Conservation (phyloP, 2,329 filamentous ascomycete genomes). For the Alternaria gaisen region DNA sequence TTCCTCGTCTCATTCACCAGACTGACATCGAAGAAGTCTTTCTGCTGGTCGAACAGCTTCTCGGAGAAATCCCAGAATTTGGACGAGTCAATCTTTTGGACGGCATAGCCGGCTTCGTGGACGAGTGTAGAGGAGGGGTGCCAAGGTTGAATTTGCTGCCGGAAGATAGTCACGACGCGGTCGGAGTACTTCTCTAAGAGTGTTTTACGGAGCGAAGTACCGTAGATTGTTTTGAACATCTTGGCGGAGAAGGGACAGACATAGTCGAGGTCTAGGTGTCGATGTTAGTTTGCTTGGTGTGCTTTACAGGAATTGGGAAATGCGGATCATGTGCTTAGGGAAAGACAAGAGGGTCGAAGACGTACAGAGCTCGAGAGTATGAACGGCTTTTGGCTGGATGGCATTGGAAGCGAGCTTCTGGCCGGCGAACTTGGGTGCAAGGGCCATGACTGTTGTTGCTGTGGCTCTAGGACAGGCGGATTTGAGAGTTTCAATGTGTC, state of each 20-base stretch:
- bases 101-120: constrained; percentile 85
- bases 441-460: constrained; percentile 62
- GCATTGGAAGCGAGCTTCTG: constrained; percentile 68
- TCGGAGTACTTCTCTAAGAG: constrained; percentile 70
- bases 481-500: neutral
- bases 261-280: constrained; percentile 78
- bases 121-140: constrained; percentile 77
- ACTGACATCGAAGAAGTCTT: constrained; percentile 82
- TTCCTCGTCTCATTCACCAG: constrained; percentile 88
- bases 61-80: constrained; percentile 84
- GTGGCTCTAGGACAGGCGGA: neutral
- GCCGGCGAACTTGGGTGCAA: constrained; percentile 79
- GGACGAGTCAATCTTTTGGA: constrained; percentile 72
- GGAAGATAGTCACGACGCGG: constrained; percentile 79
- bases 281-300: neutral
- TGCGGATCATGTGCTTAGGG: neutral
- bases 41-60: constrained; percentile 73
- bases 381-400: constrained; percentile 55
- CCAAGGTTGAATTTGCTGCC: constrained; percentile 94
- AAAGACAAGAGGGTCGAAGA: neutral
- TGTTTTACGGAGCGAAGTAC: constrained; percentile 66
- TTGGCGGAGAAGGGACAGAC: constrained; percentile 82
- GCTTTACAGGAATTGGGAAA: neutral
- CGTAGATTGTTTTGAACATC: constrained; percentile 80
- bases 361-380: constrained; percentile 65